Evolutionary conservation across 139 green algal genomes (phyloP).

Genomic region (Asterochloris sp.): DNA sequence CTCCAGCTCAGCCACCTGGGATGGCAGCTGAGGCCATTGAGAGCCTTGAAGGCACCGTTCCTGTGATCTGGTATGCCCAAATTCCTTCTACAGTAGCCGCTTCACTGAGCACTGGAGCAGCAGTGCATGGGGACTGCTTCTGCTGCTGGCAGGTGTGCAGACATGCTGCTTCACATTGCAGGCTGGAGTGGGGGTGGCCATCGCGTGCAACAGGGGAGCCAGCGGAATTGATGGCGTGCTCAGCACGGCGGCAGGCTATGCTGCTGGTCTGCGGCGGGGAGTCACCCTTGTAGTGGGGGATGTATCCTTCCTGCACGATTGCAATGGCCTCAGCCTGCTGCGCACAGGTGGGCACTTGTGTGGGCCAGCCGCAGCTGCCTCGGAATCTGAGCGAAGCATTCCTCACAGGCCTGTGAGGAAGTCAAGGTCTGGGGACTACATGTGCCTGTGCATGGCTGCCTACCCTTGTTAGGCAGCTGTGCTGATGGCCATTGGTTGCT

Average conservation of each 20-base stretch:
- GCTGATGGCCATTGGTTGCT: too few relatives aligned
- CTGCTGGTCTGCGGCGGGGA: slow-evolving; percentile 67
- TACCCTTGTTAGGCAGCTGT: too few relatives aligned
- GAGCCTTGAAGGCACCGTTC: too few relatives aligned
- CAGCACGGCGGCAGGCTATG: slow-evolving; percentile 88
- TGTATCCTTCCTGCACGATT: slow-evolving; percentile 98
- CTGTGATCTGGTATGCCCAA: too few relatives aligned
- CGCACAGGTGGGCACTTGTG: slow-evolving; percentile 36
- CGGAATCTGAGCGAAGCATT: too few relatives aligned
- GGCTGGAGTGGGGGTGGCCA: slow-evolving; percentile 13
- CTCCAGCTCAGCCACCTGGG: too few relatives aligned
- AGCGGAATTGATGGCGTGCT: slow-evolving; percentile 97
- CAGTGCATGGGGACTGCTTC: too few relatives aligned
- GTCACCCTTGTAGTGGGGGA: slow-evolving; percentile 93
- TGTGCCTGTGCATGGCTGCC: too few relatives aligned
- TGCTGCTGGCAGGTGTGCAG: too few relatives aligned
- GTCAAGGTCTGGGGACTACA: too few relatives aligned
- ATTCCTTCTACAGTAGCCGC: neutral
- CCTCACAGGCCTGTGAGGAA: too few relatives aligned
- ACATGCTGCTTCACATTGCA: neutral
- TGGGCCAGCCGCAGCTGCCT: neutral
- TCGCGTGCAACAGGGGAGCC: slow-evolving; percentile 89
- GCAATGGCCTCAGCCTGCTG: slow-evolving; percentile 91
- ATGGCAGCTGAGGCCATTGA: too few relatives aligned
- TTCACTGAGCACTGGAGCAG: neutral